Percentiles rank a stretch among this genome's conserved stretches.
Conservation (phyloP, 192 early-diverging fungal species). For the Rhizophlyctis rosea region DNA sequence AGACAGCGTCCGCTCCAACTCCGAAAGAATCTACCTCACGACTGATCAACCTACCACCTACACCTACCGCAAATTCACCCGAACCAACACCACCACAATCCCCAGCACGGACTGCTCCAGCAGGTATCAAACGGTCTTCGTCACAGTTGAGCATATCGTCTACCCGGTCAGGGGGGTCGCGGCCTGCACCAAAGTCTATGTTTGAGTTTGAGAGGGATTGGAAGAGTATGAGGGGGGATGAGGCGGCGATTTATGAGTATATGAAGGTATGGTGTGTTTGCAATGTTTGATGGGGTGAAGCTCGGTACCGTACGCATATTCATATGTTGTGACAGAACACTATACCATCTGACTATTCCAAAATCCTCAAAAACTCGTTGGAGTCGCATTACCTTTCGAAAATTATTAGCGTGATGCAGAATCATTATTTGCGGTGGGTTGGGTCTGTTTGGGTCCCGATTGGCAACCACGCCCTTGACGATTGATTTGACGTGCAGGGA, state of each 20-base stretch:
- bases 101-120: constrained; percentile 6
- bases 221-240: constrained; percentile 54
- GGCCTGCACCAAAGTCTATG: constrained; percentile 49
- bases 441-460: no score
- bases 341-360: constrained; percentile 6
- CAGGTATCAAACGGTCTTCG: neutral
- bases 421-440: constrained; percentile 14
- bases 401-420: constrained; percentile 30
- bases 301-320: neutral
- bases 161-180: no score
- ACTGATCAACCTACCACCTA: no score
- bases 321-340: neutral
- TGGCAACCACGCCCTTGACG: no score
- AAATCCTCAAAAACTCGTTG: constrained; percentile 48
- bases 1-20: no score
- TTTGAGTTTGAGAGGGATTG: constrained; percentile 73
- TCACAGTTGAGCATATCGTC: no score
- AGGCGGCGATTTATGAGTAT: constrained; percentile 49
- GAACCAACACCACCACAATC: constrained; percentile 3
- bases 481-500: neutral
- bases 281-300: no score
- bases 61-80: neutral
- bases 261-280: constrained; percentile 67
- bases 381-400: constrained; percentile 36
- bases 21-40: no score